These are phyloP conservation scores for Saccharomycopsis sp. DNA, from an alignment of 805 yeast genomes.

Conservation along the genomic window DNA sequence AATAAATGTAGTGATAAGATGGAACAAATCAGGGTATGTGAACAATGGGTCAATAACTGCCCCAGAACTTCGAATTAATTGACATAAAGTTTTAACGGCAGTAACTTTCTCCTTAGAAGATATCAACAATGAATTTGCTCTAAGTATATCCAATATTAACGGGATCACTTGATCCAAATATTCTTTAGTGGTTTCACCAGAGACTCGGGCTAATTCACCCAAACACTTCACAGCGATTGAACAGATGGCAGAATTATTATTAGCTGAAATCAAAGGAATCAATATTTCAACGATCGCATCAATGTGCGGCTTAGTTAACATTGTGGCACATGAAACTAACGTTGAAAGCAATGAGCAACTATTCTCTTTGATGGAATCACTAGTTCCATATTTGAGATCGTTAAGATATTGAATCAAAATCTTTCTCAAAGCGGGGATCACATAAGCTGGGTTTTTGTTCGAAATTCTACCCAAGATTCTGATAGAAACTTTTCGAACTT, in stretches of 20 bases:
- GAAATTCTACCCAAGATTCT: slow-evolving; percentile 79
- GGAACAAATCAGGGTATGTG: slow-evolving; percentile 85
- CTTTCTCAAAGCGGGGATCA: slow-evolving; percentile 87
- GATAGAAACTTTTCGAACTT: slow-evolving; percentile 72
- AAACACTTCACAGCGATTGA: slow-evolving; percentile 78
- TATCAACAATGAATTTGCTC: slow-evolving; percentile 59
- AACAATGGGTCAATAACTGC: slow-evolving; percentile 90
- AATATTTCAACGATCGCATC: slow-evolving; percentile 85
- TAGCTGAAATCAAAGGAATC: slow-evolving; percentile 54
- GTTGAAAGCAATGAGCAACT: slow-evolving; percentile 69
- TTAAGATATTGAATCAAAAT: slow-evolving; percentile 80
- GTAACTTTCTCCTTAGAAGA: slow-evolving; percentile 85
- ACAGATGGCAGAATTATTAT: slow-evolving; percentile 72
- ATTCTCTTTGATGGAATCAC: slow-evolving; percentile 76
- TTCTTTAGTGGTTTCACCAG: slow-evolving; percentile 75
- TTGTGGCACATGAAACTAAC: slow-evolving; percentile 69
- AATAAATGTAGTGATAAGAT: slow-evolving; percentile 72
- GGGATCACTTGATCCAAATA: slow-evolving; percentile 81
- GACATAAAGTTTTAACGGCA: slow-evolving; percentile 82
- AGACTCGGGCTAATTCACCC: slow-evolving; percentile 84
- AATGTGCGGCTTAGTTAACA: slow-evolving; percentile 83
- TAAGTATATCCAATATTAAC: slow-evolving; percentile 74
- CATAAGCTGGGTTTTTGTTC: slow-evolving; percentile 86
- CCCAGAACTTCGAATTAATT: slow-evolving; percentile 83
- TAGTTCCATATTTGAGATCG: slow-evolving; percentile 74